Percentiles rank a stretch among this genome's conserved stretches.
phyloP scores from a whole-genome alignment of 257 asterid species.

The Nicotiana undulata region DNA sequence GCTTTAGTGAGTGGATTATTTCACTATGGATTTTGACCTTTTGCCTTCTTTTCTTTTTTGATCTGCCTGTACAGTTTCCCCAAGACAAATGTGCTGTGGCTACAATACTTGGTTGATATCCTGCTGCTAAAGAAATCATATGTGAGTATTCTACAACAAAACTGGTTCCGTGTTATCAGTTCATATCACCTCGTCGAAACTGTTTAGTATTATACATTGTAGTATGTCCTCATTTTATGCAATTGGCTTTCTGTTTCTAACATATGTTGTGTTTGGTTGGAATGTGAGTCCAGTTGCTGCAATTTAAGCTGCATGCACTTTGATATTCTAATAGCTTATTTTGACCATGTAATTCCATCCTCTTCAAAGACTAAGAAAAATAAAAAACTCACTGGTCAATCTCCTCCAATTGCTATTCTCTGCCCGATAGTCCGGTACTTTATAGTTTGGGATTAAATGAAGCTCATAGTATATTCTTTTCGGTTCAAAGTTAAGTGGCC shows the following conservation, averaged over 20 bases:
- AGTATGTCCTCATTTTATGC: neutral
- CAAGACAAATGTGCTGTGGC: slow-evolving; percentile 87
- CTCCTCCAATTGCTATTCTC: neutral
- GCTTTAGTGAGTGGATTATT: neutral
- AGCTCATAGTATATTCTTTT: neutral
- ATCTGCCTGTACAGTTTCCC: slow-evolving; percentile 51
- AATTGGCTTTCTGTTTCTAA: neutral
- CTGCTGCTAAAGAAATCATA: slow-evolving; percentile 70
- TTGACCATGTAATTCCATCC: neutral
- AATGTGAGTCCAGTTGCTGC: neutral
- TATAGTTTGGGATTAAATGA: neutral
- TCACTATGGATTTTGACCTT: neutral
- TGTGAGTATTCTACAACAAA: slow-evolving; percentile 41
- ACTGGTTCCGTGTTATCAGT: neutral
- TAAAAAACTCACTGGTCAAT: neutral
- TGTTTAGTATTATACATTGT: neutral
- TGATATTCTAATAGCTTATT: neutral
- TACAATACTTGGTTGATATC: slow-evolving; percentile 82
- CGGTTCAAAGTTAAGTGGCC: neutral
- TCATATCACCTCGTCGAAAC: neutral
- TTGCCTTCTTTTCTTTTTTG: neutral
- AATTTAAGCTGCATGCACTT: slow-evolving; percentile 1
- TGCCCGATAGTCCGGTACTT: neutral
- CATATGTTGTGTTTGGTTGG: neutral
- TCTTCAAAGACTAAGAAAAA: neutral